Conservation (phyloP, 345 rosid species). For the Brassica rapa region DNA sequence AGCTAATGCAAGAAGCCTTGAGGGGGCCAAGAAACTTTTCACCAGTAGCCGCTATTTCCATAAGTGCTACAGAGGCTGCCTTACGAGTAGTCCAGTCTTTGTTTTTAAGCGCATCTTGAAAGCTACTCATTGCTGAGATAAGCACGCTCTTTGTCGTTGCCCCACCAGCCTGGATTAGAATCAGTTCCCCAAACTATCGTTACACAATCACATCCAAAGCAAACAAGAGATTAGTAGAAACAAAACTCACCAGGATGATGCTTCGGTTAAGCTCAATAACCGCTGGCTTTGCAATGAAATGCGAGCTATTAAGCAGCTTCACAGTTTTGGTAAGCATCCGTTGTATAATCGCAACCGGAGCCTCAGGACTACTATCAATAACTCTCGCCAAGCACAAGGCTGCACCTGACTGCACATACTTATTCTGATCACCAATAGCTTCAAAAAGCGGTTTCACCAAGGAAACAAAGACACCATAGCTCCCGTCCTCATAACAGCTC, state of each 20-base stretch:
- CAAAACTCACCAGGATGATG: constrained; percentile 62
- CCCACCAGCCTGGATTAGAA: constrained; percentile 79
- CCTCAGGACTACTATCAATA: constrained; percentile 56
- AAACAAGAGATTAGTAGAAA: constrained; percentile 2
- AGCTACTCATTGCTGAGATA: constrained; percentile 64
- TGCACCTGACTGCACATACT: constrained; percentile 79
- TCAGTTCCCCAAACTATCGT: background rate
- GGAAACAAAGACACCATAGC: constrained; percentile 54
- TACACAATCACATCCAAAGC: background rate
- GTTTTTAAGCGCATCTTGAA: constrained; percentile 75
- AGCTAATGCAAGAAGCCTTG: constrained; percentile 65
- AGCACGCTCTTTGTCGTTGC: constrained; percentile 61
- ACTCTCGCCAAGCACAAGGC: constrained; percentile 88
- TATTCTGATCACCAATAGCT: constrained; percentile 91
- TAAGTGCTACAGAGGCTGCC: constrained; percentile 82
- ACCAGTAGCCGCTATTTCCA: constrained; percentile 72
- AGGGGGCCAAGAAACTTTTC: constrained; percentile 66
- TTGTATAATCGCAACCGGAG: constrained; percentile 72
- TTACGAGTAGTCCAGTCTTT: constrained; percentile 92
- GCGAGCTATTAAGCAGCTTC: constrained; percentile 79
- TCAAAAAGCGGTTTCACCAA: constrained; percentile 84
- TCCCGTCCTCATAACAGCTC: constrained; percentile 45
- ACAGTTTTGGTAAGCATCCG: constrained; percentile 68
- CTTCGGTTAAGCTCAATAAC: constrained; percentile 75
- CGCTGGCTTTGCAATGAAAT: constrained; percentile 85